Evolutionary conservation across 495 filamentous ascomycete genomes (phyloP).

Genomic region (Collariella sp.): DNA sequence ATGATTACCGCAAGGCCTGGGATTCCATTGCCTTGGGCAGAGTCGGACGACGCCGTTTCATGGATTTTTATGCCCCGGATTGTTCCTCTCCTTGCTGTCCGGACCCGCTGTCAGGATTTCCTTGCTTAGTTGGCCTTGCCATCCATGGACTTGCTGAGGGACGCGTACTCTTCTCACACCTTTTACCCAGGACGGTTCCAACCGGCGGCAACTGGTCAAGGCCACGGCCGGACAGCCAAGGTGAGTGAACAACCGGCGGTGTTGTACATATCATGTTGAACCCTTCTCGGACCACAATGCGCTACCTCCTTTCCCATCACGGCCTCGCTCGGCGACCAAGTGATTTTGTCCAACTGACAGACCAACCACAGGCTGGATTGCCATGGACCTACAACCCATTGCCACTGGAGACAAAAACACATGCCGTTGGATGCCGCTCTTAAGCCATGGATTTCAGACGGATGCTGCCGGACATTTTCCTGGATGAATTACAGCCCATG

Average conservation of each 20-base stretch:
- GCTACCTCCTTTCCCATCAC: constrained; percentile 19
- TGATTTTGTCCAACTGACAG: constrained; percentile 21
- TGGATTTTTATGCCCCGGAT: constrained; percentile 11
- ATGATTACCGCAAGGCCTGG: constrained; percentile 22
- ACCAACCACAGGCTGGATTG: constrained; percentile 10
- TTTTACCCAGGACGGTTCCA: constrained; percentile 10
- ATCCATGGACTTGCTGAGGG: not conserved
- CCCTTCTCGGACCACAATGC: constrained; percentile 24
- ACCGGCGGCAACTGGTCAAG: constrained; percentile 18
- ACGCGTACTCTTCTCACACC: constrained; percentile 2
- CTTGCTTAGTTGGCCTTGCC: constrained; percentile 2
- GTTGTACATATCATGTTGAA: constrained; percentile 39
- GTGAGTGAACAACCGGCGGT: constrained; percentile 36
- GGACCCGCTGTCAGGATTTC: constrained; percentile 18
- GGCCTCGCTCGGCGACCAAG: constrained; percentile 3
- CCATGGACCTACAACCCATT: not conserved
- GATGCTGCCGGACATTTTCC: not conserved
- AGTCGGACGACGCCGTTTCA: constrained; percentile 10
- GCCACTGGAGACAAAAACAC: not conserved
- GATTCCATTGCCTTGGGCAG: constrained; percentile 14
- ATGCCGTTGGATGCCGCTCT: not conserved
- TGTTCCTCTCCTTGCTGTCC: constrained; percentile 26
- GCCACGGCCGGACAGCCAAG: constrained; percentile 39
- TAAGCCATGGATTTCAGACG: not conserved
- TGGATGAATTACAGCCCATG: constrained; percentile 5